Evolutionary conservation across 495 filamentous ascomycete species (phyloP).

Genomic region (Monascus purpureus): DNA sequence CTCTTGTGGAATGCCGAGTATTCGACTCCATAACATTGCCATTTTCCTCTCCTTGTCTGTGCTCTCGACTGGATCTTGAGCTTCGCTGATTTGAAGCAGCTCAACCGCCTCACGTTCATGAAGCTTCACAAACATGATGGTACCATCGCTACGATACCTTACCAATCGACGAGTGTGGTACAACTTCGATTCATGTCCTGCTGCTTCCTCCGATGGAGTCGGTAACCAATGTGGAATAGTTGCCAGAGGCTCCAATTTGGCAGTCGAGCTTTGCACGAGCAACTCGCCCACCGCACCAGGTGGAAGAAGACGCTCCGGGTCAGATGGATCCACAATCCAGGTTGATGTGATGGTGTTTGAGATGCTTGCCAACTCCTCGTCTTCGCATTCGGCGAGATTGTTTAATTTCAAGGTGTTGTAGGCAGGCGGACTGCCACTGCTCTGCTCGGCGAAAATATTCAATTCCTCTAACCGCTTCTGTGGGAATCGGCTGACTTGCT

Average conservation of each 20-base stretch:
- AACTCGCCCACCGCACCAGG: constrained; percentile 27
- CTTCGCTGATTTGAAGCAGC: neutral
- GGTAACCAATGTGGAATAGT: neutral
- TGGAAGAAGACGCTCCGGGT: constrained; percentile 14
- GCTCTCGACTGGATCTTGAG: constrained; percentile 1
- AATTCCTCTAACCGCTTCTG: neutral
- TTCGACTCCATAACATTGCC: constrained; percentile 15
- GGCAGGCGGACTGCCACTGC: neutral
- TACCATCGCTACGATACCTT: constrained; percentile 8
- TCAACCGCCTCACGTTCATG: neutral
- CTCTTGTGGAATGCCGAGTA: constrained; percentile 9
- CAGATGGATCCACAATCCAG: constrained; percentile 19
- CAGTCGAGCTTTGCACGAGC: constrained; percentile 20
- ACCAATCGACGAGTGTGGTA: constrained; percentile 2
- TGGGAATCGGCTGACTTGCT: constrained; percentile 7
- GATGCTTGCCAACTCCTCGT: neutral
- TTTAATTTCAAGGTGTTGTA: neutral
- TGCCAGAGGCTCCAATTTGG: constrained; percentile 22
- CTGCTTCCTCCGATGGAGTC: neutral
- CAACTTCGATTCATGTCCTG: constrained; percentile 22
- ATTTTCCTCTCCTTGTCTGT: constrained; percentile 11
- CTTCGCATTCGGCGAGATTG: neutral
- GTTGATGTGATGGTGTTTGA: neutral
- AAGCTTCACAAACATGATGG: constrained; percentile 1
- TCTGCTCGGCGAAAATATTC: neutral